phyloP scores from a whole-genome alignment of 306 rosid species.

The Begonia peltatifolia region DNA sequence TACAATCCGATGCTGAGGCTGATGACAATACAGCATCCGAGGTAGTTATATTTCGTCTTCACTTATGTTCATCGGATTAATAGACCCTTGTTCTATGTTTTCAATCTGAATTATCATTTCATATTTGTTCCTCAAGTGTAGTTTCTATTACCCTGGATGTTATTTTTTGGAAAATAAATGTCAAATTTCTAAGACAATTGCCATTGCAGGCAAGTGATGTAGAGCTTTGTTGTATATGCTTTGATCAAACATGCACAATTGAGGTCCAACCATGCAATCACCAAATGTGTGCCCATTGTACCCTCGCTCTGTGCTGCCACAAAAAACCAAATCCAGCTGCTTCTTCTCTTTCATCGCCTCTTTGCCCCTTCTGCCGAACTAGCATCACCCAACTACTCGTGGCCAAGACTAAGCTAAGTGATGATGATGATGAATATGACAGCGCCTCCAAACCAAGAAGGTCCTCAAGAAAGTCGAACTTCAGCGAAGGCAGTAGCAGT shows the following conservation, averaged over 20 bases:
- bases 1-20: constrained; percentile 30
- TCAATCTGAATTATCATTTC: not conserved
- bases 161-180: not conserved
- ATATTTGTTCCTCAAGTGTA: not conserved
- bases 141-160: not conserved
- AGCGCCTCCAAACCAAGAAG: constrained; percentile 55
- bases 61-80: not conserved
- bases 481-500: constrained; percentile 85
- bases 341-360: constrained; percentile 32
- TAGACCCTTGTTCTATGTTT: not conserved
- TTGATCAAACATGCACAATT: constrained; percentile 74
- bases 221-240: constrained; percentile 84
- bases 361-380: constrained; percentile 80
- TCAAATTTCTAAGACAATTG: not conserved
- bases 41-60: constrained; percentile 23
- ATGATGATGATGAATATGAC: constrained; percentile 38
- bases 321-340: constrained; percentile 55
- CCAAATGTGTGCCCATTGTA: constrained; percentile 91
- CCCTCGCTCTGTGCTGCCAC: constrained; percentile 78
- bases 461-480: constrained; percentile 64
- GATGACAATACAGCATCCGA: constrained; percentile 44
- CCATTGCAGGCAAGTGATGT: constrained; percentile 39
- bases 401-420: constrained; percentile 28
- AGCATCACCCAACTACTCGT: constrained; percentile 45
- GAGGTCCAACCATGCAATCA: constrained; percentile 81